Evolutionary conservation across 495 filamentous ascomycete species (phyloP).

Genomic region (Lasiosphaeria miniovina): DNA sequence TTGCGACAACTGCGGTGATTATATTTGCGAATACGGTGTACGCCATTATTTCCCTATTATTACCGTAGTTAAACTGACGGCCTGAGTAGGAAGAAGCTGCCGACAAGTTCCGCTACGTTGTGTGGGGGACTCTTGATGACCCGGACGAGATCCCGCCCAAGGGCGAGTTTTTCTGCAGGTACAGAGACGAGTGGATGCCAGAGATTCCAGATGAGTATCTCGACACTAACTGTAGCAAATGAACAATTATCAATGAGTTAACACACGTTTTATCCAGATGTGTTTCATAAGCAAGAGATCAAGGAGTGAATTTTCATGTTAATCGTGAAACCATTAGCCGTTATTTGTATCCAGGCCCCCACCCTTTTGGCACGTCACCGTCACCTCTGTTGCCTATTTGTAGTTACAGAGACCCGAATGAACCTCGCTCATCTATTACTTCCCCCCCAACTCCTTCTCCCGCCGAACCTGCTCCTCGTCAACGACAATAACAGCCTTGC

Average conservation of each 20-base stretch:
- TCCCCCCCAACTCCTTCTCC: constrained; percentile 21
- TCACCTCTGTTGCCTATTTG: no score
- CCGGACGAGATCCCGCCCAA: constrained; percentile 59
- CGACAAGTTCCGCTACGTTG: constrained; percentile 59
- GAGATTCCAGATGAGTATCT: constrained; percentile 51
- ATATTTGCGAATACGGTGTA: constrained; percentile 63
- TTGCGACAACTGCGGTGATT: constrained; percentile 59
- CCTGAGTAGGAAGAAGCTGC: constrained; percentile 48
- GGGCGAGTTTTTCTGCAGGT: constrained; percentile 66
- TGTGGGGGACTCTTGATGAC: constrained; percentile 63
- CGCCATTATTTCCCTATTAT: constrained; percentile 7
- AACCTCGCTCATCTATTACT: background rate
- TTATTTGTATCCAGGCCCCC: background rate
- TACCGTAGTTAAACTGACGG: constrained; percentile 5
- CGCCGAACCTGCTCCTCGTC: constrained; percentile 33
- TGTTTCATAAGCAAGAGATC: constrained; percentile 61
- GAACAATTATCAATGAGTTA: background rate
- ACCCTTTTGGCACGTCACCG: background rate
- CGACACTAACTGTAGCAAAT: background rate
- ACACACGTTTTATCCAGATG: constrained; percentile 29
- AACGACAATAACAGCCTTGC: constrained; percentile 54
- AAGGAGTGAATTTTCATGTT: constrained; percentile 43
- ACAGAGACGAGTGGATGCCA: constrained; percentile 60
- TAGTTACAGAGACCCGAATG: background rate
- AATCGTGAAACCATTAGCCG: background rate